Percentiles rank a stretch among this genome's conserved stretches.
These are phyloP conservation scores for Neckera pumila DNA, from an alignment of 225 moss, liverwort and hornwort genomes.

Conservation along the genomic window DNA sequence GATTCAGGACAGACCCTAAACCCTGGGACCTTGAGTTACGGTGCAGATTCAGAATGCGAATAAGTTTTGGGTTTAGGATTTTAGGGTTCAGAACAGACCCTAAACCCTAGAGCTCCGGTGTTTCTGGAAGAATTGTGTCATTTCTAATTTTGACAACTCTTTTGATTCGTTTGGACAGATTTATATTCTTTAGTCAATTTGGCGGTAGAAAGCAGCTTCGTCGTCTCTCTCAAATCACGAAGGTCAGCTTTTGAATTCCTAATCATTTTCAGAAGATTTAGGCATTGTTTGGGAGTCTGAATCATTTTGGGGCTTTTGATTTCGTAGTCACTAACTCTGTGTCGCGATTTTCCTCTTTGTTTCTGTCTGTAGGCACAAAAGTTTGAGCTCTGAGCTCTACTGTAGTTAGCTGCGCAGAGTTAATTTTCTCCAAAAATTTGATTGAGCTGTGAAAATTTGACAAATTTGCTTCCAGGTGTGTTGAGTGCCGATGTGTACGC, in stretches of 20 bases:
- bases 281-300: neutral
- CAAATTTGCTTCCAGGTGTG: too few relatives aligned
- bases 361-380: too few relatives aligned
- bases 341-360: too few relatives aligned
- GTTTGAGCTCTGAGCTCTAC: too few relatives aligned
- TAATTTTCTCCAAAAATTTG: too few relatives aligned
- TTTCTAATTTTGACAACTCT: neutral
- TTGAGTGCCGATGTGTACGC: too few relatives aligned
- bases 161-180: conserved; percentile 14
- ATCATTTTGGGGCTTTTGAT: too few relatives aligned
- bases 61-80: neutral
- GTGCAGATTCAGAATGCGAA: neutral
- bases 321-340: too few relatives aligned
- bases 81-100: too few relatives aligned
- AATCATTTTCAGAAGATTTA: neutral
- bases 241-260: conserved; percentile 21
- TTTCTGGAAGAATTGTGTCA: neutral
- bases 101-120: neutral
- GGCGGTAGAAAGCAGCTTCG: conserved; percentile 62
- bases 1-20: too few relatives aligned
- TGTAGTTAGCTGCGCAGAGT: too few relatives aligned
- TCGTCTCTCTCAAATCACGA: conserved; percentile 83
- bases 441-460: too few relatives aligned
- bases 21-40: neutral
- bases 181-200: conserved; percentile 69